Base-by-base conservation (phyloP, 2,329 filamentous ascomycete genomes). In the Hirsutella thompsonii region DNA sequence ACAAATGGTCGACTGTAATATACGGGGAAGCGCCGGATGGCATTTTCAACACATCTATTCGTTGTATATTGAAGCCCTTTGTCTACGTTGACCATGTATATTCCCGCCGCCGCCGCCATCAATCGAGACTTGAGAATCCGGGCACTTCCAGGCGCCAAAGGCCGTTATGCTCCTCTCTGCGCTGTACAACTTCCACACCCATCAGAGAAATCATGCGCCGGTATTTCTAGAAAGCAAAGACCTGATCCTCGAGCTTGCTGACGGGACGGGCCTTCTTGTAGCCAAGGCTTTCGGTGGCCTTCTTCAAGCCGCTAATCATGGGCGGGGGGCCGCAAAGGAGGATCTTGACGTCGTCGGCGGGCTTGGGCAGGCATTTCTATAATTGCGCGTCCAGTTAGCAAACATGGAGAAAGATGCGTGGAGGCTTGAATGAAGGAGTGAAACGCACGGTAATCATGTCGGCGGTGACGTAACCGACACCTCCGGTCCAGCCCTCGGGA, bases 271-370 rank as follows among this genome's bases (percentile, higher is more conserved):
- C 85, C 74, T 96, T 96, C 58, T 85, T 76, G 71, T 83, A 98
- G 44, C 92, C 92, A 18, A 96, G 74, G 47, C 77, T 74, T 66
- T 93, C 87, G 39, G 89, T 82, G 6, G 87, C 77, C 76, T 96
- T 96, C 83, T 98, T 98, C 71, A 96, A 82, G 39, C 88, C 90
- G 55, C 83, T 84, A 49, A 96, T 76, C 92, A 98, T 98, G 39
- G 92, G 92, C 43, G 92, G 92, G 44, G 92, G 92, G 42, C 92
- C 92, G 59, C 92, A 98, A 51, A 96, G 74, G 45, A 96, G 74
- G 52, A 98, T 76, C 77, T 96, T 96, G 67, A 94, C 81, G 56
- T 96, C 89, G 44, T 73, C 68, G 42, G 86, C 84, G 18, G 92
- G 79, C 58, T 84, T 79, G 43, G 92, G 88, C 41, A 96, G 75